phyloP scores from a whole-genome alignment of 2,329 filamentous ascomycete species.

The Aspergillus fructus region DNA sequence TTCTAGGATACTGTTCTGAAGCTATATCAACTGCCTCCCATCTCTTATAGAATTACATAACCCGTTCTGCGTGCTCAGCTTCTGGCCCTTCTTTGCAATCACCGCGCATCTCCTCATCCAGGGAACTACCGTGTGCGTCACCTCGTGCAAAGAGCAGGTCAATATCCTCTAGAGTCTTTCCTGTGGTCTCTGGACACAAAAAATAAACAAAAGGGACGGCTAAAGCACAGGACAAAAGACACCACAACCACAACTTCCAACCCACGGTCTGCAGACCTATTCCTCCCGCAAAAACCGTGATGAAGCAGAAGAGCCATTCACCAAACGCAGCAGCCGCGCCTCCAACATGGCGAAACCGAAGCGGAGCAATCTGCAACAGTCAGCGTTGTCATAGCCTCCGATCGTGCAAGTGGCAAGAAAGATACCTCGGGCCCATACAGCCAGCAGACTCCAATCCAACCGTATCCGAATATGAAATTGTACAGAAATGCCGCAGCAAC shows the following conservation, averaged over 20 bases:
- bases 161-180: not conserved
- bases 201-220: not conserved
- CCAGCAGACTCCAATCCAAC: not conserved
- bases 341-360: not conserved
- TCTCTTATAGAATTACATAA: too few relatives aligned
- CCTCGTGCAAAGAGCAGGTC: not conserved
- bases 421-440: not conserved
- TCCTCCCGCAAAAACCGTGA: not conserved
- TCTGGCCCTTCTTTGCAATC: not conserved
- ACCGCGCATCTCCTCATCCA: not conserved
- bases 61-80: not conserved
- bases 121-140: not conserved
- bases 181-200: not conserved
- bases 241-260: slow-evolving; percentile 5
- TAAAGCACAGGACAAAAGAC: not conserved
- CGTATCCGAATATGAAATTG: slow-evolving; percentile 4
- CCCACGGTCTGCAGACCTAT: slow-evolving; percentile 4
- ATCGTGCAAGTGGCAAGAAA: too few relatives aligned
- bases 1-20: too few relatives aligned
- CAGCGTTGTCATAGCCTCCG: not conserved
- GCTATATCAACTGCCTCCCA: too few relatives aligned
- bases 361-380: not conserved
- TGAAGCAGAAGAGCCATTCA: slow-evolving; percentile 3
- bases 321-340: not conserved
- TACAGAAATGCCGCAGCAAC: not conserved